Evolutionary conservation across 2,329 filamentous ascomycete species (phyloP), one percentile per base, ranked within the genome.

Genomic region (Colletotrichum musicola): DNA sequence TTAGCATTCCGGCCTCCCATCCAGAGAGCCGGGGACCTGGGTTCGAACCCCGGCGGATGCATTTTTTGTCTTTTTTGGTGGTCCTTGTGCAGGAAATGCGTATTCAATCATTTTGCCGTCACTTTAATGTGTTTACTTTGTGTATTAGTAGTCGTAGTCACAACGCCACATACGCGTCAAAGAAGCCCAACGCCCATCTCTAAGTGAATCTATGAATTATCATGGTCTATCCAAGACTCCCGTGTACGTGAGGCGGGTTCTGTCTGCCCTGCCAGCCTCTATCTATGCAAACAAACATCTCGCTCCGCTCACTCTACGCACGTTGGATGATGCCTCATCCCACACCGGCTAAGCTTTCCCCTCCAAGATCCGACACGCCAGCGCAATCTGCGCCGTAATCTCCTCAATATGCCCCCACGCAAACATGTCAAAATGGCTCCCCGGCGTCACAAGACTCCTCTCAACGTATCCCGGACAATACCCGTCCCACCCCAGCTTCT

Each of bases 351-450:
- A 58, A 27, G 12, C 18, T 0, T n/a, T 27, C 9, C 18, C 56
- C 49, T 68, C 62, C 55, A 68, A 6, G 6, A 46, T 44, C 13
- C 35, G 30, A 58, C 78, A 81, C 0, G 77, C 79, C 22, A 61
- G 58, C 22, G 51, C 74, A 27, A 81, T 59, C 57, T 68, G 73
- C 27, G 67, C 69, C 1, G 76, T 77, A 2, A 77, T 73, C 0
- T 60, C 64, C 1, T 75, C 74, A 16, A 79, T 62, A 4, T 75
- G 69, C 0, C 73, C 71, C 42, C 73, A 74, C 1, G 74, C 74
- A 72, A 86, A 86, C 46, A 86, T 75, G 61, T 80, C 80, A 69
- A 84, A 89, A 71, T 89, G 86, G 64, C 88, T 81, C 0, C 86
- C 85, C 0, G 85, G 79, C 2, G 88, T 77, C 12, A 85, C 81